Conservation (phyloP, 306 rosid species). For the Vicia sativa region DNA sequence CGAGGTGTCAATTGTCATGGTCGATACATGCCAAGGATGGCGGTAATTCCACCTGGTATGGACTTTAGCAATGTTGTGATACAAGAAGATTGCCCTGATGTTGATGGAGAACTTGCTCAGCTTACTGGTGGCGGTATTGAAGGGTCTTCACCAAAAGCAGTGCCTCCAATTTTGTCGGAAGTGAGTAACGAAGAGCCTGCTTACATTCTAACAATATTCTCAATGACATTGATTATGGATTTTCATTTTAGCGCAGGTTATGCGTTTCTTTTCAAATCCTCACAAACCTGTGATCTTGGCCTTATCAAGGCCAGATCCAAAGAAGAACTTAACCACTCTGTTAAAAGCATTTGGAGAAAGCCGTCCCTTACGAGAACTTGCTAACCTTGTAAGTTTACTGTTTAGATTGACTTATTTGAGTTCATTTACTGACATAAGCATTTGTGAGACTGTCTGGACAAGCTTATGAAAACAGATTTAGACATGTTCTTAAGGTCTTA, state of each 20-base stretch:
- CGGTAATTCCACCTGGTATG: slow-evolving; percentile 95
- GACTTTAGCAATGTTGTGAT: slow-evolving; percentile 82
- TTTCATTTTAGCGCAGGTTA: slow-evolving; percentile 50
- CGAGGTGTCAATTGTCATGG: slow-evolving; percentile 86
- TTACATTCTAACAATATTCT: background rate
- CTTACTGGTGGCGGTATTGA: slow-evolving; percentile 50
- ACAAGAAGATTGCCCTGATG: slow-evolving; percentile 71
- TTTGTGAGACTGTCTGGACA: too few species aligned
- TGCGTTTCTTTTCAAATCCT: slow-evolving; percentile 87
- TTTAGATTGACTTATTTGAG: too few species aligned
- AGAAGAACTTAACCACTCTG: slow-evolving; percentile 86
- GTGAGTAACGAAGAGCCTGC: slow-evolving; percentile 52
- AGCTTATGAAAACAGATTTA: too few species aligned
- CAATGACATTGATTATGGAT: background rate
- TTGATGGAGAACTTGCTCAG: slow-evolving; percentile 66
- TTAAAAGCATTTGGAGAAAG: slow-evolving; percentile 89
- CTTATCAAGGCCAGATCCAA: slow-evolving; percentile 88
- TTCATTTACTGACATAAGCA: too few species aligned
- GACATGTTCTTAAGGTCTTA: too few species aligned
- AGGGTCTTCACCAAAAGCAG: slow-evolving; percentile 66
- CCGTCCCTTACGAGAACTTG: slow-evolving; percentile 78
- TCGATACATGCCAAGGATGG: slow-evolving; percentile 94
- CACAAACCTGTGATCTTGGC: slow-evolving; percentile 94
- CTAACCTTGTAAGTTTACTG: slow-evolving; percentile 78
- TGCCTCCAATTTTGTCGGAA: slow-evolving; percentile 81